A percentile compares a stretch with the other conserved stretches of the same genome.
Evolutionary conservation across 1,139 yeast species (phyloP).

Genomic region (Geotrichum aggregatum): DNA sequence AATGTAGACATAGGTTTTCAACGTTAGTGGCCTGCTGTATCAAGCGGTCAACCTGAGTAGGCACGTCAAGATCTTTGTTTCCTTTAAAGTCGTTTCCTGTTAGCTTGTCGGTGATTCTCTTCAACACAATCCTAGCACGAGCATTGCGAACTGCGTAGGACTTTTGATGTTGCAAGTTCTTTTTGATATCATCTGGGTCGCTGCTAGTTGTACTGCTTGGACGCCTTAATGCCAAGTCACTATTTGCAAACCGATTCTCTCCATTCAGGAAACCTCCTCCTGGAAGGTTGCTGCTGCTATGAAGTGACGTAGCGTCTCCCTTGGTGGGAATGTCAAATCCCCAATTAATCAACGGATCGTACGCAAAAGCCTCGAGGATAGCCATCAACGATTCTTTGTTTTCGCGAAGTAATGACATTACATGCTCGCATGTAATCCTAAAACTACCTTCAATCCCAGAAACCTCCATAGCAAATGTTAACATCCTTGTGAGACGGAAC

Average conservation of each 20-base stretch:
- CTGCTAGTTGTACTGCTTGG: constrained; percentile 6
- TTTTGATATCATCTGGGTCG: constrained; percentile 11
- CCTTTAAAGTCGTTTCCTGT: constrained; percentile 90
- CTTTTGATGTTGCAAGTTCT: constrained; percentile 53
- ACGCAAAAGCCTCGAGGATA: constrained; percentile 94
- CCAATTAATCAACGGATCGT: constrained; percentile 98
- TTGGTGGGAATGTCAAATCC: constrained; percentile 91
- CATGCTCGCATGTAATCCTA: constrained; percentile 94
- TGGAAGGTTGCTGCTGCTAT: constrained; percentile 28
- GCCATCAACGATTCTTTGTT: constrained; percentile 97
- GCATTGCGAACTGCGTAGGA: constrained; percentile 58
- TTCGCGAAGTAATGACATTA: constrained; percentile 88
- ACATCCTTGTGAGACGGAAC: constrained; percentile 92
- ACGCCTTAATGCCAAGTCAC: constrained; percentile 8
- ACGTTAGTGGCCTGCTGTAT: constrained; percentile 96
- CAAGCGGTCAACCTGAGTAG: constrained; percentile 87
- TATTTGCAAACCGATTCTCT: constrained; percentile 2
- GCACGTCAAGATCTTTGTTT: constrained; percentile 65
- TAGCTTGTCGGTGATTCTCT: constrained; percentile 85
- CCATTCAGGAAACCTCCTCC: constrained; percentile 16
- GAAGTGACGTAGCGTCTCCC: constrained; percentile 65
- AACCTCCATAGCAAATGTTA: constrained; percentile 97
- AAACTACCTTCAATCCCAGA: constrained; percentile 98
- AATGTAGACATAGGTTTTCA: constrained; percentile 93
- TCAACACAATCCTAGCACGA: constrained; percentile 84